Conservation (phyloP, 352 stramenopile species). For the Globisporangium spinosum region DNA sequence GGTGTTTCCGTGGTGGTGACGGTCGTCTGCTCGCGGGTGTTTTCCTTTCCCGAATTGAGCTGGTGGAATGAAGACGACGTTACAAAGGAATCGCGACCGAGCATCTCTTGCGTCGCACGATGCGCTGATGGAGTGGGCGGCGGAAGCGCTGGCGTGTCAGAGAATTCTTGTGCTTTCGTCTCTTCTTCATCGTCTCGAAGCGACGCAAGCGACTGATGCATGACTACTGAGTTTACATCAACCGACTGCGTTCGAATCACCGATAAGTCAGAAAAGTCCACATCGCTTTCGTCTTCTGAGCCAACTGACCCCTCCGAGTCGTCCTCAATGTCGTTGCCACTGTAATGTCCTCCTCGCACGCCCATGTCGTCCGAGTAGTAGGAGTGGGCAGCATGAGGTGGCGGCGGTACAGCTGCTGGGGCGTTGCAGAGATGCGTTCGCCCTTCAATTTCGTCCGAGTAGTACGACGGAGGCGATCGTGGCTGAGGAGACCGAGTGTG, state of each 20-base stretch:
- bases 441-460: not conserved
- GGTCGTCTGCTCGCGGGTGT: not conserved
- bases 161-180: slow-evolving; percentile 51
- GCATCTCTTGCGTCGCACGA: slow-evolving; percentile 27
- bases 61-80: slow-evolving; percentile 17
- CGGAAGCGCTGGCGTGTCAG: slow-evolving; percentile 35
- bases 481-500: not conserved
- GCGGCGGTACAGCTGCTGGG: not conserved
- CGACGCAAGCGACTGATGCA: slow-evolving; percentile 13
- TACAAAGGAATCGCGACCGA: slow-evolving; percentile 33
- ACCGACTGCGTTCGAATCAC: slow-evolving; percentile 12
- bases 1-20: not conserved
- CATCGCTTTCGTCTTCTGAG: slow-evolving; percentile 30
- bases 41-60: not conserved
- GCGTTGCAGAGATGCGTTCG: slow-evolving; percentile 3
- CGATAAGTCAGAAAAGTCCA: slow-evolving; percentile 1
- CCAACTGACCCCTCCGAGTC: slow-evolving; percentile 40
- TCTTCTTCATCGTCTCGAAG: slow-evolving; percentile 37
- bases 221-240: not conserved
- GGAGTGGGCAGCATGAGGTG: not conserved
- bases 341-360: slow-evolving; percentile 3
- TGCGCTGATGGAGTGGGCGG: slow-evolving; percentile 44
- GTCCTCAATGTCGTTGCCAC: slow-evolving; percentile 14
- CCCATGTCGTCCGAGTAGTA: slow-evolving; percentile 6
- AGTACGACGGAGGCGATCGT: not conserved